Conservation (phyloP, 345 rosid species). For the Firmiana major region DNA sequence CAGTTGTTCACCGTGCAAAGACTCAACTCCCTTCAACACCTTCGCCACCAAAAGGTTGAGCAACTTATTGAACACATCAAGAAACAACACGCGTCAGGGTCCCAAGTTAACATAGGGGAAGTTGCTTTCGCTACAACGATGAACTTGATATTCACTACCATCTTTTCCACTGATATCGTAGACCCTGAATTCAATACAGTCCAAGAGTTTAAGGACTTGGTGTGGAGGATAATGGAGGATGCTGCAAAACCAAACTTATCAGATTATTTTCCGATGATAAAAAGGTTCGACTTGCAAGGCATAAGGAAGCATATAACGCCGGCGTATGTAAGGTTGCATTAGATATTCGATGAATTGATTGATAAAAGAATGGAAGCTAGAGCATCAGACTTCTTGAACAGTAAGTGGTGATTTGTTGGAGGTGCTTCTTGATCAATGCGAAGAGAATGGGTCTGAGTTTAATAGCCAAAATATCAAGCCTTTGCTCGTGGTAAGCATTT, state of each 20-base stretch:
- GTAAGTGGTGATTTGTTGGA: slow-evolving; percentile 35
- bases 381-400: neutral
- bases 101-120: slow-evolving; percentile 23
- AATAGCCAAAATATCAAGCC: slow-evolving; percentile 29
- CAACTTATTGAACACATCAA: slow-evolving; percentile 30
- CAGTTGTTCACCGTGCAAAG: slow-evolving; percentile 28
- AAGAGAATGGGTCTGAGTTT: slow-evolving; percentile 20
- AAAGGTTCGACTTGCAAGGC: slow-evolving; percentile 34
- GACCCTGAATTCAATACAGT: slow-evolving; percentile 26
- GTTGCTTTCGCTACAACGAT: slow-evolving; percentile 28
- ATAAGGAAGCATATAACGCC: slow-evolving; percentile 23
- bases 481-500: slow-evolving; percentile 28
- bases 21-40: slow-evolving; percentile 29
- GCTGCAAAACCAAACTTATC: slow-evolving; percentile 32
- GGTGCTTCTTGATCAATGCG: slow-evolving; percentile 32
- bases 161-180: slow-evolving; percentile 33
- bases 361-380: slow-evolving; percentile 26
- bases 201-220: slow-evolving; percentile 35
- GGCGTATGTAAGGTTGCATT: slow-evolving; percentile 21
- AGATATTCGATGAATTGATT: slow-evolving; percentile 33
- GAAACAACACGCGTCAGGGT: slow-evolving; percentile 7
- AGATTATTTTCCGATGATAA: slow-evolving; percentile 39
- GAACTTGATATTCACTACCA: slow-evolving; percentile 31
- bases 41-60: slow-evolving; percentile 29
- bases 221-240: slow-evolving; percentile 34